Percentiles rank a stretch among this genome's conserved stretches.
Conservation (phyloP, 2,329 filamentous ascomycete genomes). For the Xylaria sp. region DNA sequence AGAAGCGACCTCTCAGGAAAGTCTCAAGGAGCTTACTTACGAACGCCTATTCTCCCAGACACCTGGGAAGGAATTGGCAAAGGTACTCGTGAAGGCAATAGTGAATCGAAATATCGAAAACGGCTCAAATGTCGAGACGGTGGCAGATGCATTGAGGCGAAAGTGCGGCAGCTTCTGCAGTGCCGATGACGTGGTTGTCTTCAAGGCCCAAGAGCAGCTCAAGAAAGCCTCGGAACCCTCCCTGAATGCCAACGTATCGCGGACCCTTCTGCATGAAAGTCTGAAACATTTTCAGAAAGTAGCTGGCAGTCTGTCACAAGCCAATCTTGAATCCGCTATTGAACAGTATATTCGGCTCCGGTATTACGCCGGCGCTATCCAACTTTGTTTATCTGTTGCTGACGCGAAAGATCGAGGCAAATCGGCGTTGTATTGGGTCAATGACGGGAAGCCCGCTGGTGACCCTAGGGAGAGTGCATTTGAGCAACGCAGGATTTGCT, state of each 20-base stretch:
- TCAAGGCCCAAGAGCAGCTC: conserved; percentile 95
- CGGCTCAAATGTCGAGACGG: conserved; percentile 95
- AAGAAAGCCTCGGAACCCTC: conserved; percentile 85
- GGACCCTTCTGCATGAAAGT: conserved; percentile 86
- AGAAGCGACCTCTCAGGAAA: conserved; percentile 70
- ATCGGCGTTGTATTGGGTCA: conserved; percentile 82
- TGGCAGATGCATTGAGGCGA: conserved; percentile 89
- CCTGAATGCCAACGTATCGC: conserved; percentile 74
- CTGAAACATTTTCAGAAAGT: conserved; percentile 88
- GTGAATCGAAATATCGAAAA: conserved; percentile 98
- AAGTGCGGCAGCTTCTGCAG: conserved; percentile 98
- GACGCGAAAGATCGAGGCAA: conserved; percentile 87
- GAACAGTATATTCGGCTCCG: conserved; percentile 79
- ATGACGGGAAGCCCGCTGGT: conserved; percentile 74
- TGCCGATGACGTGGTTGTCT: conserved; percentile 94
- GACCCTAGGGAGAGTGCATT: conserved; percentile 75
- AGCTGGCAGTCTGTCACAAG: conserved; percentile 77
- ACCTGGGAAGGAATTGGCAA: conserved; percentile 85
- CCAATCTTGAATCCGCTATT: conserved; percentile 79
- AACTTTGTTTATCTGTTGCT: conserved; percentile 83
- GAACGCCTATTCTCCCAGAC: conserved; percentile 83
- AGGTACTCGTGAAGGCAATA: conserved; percentile 94
- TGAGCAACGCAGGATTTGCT: conserved; percentile 76
- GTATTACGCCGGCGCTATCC: conserved; percentile 94
- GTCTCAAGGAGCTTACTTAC: conserved; percentile 80